Percentiles rank a stretch among this genome's conserved stretches.
Conservation (phyloP, 2,329 filamentous ascomycete species). For the Penicillium sclerotigenum region DNA sequence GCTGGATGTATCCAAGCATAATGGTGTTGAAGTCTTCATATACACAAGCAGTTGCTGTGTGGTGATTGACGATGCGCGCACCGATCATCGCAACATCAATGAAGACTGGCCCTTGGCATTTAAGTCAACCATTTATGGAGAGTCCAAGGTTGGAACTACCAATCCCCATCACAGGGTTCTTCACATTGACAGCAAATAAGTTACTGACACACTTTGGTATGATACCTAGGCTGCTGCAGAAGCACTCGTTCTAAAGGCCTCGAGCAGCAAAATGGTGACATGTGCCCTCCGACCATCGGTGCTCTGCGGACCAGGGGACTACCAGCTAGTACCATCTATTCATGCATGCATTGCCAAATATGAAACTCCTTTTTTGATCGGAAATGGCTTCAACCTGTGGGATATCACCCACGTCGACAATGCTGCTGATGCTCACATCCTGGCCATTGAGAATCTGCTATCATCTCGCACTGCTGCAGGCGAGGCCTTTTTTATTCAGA, state of each 20-base stretch:
- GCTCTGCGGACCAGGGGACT: constrained; percentile 44
- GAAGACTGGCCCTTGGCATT: constrained; percentile 40
- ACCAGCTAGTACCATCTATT: constrained; percentile 42
- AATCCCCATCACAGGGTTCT: not conserved
- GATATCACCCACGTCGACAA: constrained; percentile 46
- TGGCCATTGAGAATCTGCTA: constrained; percentile 45
- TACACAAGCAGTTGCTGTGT: constrained; percentile 58
- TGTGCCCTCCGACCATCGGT: constrained; percentile 46
- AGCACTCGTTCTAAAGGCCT: constrained; percentile 40
- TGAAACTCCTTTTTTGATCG: constrained; percentile 44
- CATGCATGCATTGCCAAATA: constrained; percentile 45
- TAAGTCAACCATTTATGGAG: constrained; percentile 43
- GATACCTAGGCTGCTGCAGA: constrained; percentile 40
- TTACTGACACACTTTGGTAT: constrained; percentile 1
- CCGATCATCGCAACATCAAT: constrained; percentile 38
- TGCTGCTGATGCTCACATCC: constrained; percentile 45
- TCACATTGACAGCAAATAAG: not conserved
- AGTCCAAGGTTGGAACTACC: constrained; percentile 38
- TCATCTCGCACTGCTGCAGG: constrained; percentile 41
- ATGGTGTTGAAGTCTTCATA: constrained; percentile 50
- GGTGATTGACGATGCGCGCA: constrained; percentile 49
- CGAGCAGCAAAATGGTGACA: constrained; percentile 33
- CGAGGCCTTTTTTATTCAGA: constrained; percentile 47
- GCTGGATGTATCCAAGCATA: constrained; percentile 45
- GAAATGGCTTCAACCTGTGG: constrained; percentile 43